Base-by-base conservation (phyloP, 306 rosid species). In the Carpinus fangiana region DNA sequence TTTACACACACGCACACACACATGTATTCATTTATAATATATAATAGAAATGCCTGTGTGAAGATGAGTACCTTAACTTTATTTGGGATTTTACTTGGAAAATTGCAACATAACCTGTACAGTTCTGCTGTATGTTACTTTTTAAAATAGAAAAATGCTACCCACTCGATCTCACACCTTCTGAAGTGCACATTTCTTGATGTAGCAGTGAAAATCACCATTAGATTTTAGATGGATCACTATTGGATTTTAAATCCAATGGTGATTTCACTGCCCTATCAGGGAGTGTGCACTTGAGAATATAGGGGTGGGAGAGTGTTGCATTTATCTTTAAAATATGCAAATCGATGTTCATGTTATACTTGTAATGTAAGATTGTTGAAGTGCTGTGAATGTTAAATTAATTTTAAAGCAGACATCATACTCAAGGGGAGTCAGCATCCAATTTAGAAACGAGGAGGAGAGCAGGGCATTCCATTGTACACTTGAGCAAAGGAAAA, bases 401-500 rank as follows among this genome's bases (percentile, higher is more conserved):
- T 52, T 79, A 41, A 50, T 81, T 84, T 79, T 90, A 80, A 73
- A 83, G 74, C 90, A 92, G 98, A 76, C 85, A 55, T 62, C 82
- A n/a, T 89, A 83, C 80, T 84, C 96, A 7, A 88, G 75, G 70
- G 98, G 91, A 74, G 78, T 92, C 73, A 69, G 82, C 59, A 69
- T 92, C 68, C 90, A 78, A 68, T 95, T 95, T 90, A 89, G 82
- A 80, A 88, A 84, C 26, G 93, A 91, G 88, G 91, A 86, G 76
- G 98, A 92, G 57, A 85, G 95, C 82, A 86, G 20, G 7, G 93
- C 88, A 55, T 91, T 92, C 81, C 95, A 95, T 77, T 34, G 64
- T 81, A 91, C 87, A 55, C 84, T 92, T 75, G 91, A 91, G 87
- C 90, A 86, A 78, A 84, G 90, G 97, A 90, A 89, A 86, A 79